These are phyloP conservation scores for Boletus bicolor DNA, from an alignment of 768 basidiomycete genomes.

Conservation along the genomic window DNA sequence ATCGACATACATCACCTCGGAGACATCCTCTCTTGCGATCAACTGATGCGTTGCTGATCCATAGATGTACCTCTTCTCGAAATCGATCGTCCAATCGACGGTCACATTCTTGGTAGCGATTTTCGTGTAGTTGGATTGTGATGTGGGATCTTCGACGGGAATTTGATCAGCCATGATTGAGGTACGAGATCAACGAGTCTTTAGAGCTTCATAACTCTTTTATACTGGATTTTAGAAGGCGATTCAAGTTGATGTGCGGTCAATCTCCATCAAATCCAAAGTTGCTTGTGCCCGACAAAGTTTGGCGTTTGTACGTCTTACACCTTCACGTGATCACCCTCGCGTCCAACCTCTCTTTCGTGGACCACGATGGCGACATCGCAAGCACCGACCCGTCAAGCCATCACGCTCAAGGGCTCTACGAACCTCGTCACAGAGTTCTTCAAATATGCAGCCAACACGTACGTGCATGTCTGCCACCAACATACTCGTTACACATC, in stretches of 20 bases:
- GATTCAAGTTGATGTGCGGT: too few species aligned
- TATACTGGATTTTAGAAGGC: too few species aligned
- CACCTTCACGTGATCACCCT: not conserved
- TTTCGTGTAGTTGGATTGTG: conserved; percentile 56
- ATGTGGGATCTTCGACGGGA: conserved; percentile 38
- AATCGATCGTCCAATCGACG: conserved; percentile 60
- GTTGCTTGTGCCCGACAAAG: too few species aligned
- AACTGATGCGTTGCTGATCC: conserved; percentile 50
- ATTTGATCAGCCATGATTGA: conserved; percentile 13
- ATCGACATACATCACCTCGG: conserved; percentile 40
- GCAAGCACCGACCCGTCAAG: conserved; percentile 55
- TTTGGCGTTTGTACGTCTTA: not conserved
- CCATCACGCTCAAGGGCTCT: conserved; percentile 94
- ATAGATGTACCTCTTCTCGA: conserved; percentile 40
- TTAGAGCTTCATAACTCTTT: not conserved
- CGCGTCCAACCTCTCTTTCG: not conserved
- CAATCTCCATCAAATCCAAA: too few species aligned
- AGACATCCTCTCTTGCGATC: conserved; percentile 35
- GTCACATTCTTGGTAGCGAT: conserved; percentile 47
- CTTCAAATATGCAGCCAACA: conserved; percentile 99
- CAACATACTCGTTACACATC: too few species aligned
- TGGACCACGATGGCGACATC: conserved; percentile 38
- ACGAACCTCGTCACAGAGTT: conserved; percentile 94
- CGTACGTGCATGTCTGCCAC: conserved; percentile 48
- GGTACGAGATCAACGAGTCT: not conserved